Percentiles rank a stretch among this genome's conserved stretches.
phyloP scores from a whole-genome alignment of 2,329 filamentous ascomycete species.

The Colletotrichum spinosum region DNA sequence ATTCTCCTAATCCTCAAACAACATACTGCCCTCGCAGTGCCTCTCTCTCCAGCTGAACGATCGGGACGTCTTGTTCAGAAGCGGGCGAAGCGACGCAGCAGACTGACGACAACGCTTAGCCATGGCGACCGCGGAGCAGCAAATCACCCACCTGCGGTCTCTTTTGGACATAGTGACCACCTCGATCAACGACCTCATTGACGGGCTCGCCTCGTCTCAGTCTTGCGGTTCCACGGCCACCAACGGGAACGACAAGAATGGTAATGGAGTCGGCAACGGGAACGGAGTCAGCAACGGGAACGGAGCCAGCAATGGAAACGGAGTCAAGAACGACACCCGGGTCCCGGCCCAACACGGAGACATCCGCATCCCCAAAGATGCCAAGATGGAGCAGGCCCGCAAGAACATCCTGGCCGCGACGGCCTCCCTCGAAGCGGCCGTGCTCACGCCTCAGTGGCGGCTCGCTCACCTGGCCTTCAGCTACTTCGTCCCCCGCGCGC shows the following conservation, averaged over 20 bases:
- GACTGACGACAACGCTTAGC: background rate
- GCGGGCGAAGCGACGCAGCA: background rate
- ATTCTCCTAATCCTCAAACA: too few relatives aligned
- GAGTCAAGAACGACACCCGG: too few relatives aligned
- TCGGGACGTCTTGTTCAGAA: background rate
- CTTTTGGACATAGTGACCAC: conserved; percentile 14
- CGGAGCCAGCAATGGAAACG: too few relatives aligned
- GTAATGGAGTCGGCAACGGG: too few relatives aligned
- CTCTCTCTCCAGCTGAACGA: too few relatives aligned
- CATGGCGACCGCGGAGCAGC: conserved; percentile 26
- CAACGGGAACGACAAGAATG: background rate
- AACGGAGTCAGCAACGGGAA: too few relatives aligned
- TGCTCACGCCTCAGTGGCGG: conserved; percentile 31
- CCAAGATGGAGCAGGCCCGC: conserved; percentile 24
- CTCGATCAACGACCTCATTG: conserved; percentile 26
- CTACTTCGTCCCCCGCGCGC: conserved; percentile 26
- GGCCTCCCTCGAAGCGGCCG: conserved; percentile 17
- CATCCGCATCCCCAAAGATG: conserved; percentile 9
- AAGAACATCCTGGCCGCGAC: conserved; percentile 24
- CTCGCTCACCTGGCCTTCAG: conserved; percentile 23
- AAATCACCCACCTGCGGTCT: conserved; percentile 23
- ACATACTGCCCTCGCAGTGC: too few relatives aligned
- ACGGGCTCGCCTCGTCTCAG: conserved; percentile 13
- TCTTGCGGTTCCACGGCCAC: background rate
- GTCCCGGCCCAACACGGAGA: background rate